Evolutionary conservation across 352 stramenopile species (phyloP).

Genomic region (Plasmopara viticola): DNA sequence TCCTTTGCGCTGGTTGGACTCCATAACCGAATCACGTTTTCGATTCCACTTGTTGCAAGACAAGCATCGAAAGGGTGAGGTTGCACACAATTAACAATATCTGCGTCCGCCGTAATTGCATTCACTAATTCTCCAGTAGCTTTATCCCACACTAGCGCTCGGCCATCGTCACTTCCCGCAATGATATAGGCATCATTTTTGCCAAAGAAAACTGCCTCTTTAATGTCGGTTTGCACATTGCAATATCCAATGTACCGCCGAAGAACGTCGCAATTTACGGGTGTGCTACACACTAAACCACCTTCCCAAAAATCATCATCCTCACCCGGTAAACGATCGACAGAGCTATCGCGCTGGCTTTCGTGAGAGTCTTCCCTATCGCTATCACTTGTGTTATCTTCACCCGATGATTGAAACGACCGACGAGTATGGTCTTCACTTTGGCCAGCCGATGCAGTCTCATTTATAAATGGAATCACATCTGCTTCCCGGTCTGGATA

Average conservation of each 20-base stretch:
- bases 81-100: constrained; percentile 88
- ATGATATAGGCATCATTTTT: constrained; percentile 83
- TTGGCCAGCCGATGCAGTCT: constrained; percentile 1
- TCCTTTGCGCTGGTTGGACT: constrained; percentile 43
- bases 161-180: constrained; percentile 81
- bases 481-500: constrained; percentile 44
- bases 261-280: constrained; percentile 58
- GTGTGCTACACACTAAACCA: constrained; percentile 23
- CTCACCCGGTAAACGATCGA: constrained; percentile 20
- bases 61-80: constrained; percentile 71
- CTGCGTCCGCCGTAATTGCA: constrained; percentile 72
- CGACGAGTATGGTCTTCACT: constrained; percentile 6
- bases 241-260: constrained; percentile 81
- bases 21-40: constrained; percentile 79
- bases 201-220: constrained; percentile 85
- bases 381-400: constrained; percentile 24
- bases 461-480: constrained; percentile 30
- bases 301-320: constrained; percentile 56
- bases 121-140: constrained; percentile 72
- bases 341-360: constrained; percentile 8
- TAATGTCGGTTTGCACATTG: constrained; percentile 88
- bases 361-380: constrained; percentile 19
- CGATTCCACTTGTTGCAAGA: constrained; percentile 78
- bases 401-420: constrained; percentile 20
- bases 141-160: constrained; percentile 84